Evolutionary conservation across 352 stramenopile genomes (phyloP).

Genomic region (Pythium brassicae): DNA sequence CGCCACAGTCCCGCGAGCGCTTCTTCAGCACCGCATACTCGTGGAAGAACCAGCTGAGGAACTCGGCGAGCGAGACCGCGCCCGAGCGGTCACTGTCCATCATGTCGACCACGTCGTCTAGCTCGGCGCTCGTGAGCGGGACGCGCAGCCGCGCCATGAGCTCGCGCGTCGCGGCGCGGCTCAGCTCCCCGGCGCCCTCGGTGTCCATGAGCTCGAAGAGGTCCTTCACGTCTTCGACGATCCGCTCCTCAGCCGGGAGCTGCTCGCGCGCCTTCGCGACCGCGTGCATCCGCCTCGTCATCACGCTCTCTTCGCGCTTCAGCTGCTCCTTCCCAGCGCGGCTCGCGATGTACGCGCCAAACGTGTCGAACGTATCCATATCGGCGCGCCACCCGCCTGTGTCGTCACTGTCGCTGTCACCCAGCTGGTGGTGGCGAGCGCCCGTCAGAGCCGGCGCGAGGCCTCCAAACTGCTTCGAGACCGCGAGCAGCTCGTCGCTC

Average conservation of each 20-base stretch:
- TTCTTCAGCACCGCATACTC: conserved; percentile 50
- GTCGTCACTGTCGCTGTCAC: not conserved
- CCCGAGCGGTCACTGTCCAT: conserved; percentile 76
- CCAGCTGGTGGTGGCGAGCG: not conserved
- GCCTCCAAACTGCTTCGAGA: conserved; percentile 35
- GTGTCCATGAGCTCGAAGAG: conserved; percentile 71
- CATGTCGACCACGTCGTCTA: conserved; percentile 69
- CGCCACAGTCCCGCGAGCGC: conserved; percentile 49
- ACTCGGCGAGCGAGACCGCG: conserved; percentile 61
- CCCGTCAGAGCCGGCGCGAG: conserved; percentile 6
- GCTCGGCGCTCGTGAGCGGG: conserved; percentile 44
- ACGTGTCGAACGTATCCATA: conserved; percentile 57
- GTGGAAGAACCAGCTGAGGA: conserved; percentile 60
- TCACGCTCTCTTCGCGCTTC: conserved; percentile 40
- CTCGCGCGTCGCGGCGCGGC: conserved; percentile 33
- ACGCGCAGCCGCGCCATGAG: conserved; percentile 58
- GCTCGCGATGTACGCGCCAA: conserved; percentile 49
- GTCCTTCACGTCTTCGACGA: conserved; percentile 53
- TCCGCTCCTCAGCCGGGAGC: conserved; percentile 28
- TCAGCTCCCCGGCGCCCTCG: conserved; percentile 43
- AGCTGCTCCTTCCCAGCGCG: conserved; percentile 45
- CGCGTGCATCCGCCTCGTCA: conserved; percentile 28
- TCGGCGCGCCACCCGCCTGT: conserved; percentile 30
- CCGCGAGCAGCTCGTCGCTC: conserved; percentile 38
- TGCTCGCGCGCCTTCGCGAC: conserved; percentile 36